Conservation (phyloP, 2,329 filamentous ascomycete species). For the Nannizzia gypsea region DNA sequence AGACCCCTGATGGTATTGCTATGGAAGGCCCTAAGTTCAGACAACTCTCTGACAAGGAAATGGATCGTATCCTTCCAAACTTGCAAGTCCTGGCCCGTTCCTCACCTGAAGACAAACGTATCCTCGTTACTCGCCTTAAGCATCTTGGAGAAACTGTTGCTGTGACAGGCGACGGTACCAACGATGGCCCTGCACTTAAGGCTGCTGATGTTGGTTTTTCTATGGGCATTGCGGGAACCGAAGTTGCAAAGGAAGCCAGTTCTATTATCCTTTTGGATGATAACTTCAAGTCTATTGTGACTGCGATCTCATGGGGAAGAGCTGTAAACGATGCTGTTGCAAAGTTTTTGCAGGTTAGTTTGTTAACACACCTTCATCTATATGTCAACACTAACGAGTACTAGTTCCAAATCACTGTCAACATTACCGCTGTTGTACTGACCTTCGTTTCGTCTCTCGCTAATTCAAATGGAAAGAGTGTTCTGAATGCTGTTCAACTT, state of each 20-base stretch:
- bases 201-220: conserved; percentile 57
- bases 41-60: conserved; percentile 47
- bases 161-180: conserved; percentile 54
- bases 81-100: conserved; percentile 55
- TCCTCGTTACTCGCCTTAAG: conserved; percentile 51
- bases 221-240: conserved; percentile 56
- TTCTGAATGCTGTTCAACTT: conserved; percentile 78
- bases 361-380: background rate
- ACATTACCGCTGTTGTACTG: conserved; percentile 76
- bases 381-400: background rate
- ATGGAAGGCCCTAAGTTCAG: conserved; percentile 61
- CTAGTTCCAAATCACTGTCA: conserved; percentile 57
- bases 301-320: conserved; percentile 56
- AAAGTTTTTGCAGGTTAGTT: conserved; percentile 47
- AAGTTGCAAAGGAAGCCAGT: conserved; percentile 58
- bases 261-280: conserved; percentile 57
- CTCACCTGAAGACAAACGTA: conserved; percentile 55
- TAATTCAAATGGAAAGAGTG: conserved; percentile 55
- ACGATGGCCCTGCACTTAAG: conserved; percentile 54
- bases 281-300: conserved; percentile 54
- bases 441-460: conserved; percentile 81
- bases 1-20: conserved; percentile 45
- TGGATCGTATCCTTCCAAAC: conserved; percentile 46
- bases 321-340: conserved; percentile 57
- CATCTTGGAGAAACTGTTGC: conserved; percentile 52